phyloP scores from a whole-genome alignment of 768 basidiomycete species.

The Peribolospora baueri region DNA sequence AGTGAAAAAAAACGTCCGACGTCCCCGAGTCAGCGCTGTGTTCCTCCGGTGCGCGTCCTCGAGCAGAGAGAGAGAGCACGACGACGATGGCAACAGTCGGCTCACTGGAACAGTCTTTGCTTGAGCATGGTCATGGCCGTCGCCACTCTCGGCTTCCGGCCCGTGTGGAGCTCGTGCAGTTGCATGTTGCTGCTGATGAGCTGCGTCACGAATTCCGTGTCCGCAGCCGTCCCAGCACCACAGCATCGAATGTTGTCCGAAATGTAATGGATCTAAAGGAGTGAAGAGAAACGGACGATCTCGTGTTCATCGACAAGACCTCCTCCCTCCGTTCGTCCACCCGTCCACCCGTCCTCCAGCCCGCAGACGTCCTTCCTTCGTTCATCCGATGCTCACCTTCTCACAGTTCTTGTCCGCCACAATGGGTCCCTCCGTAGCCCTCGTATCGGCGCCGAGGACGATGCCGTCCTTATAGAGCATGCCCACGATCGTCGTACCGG shows the following conservation, averaged over 20 bases:
- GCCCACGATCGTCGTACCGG: slow-evolving; percentile 78
- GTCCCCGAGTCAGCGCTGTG: not conserved
- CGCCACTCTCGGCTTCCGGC: slow-evolving; percentile 73
- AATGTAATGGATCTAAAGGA: slow-evolving; percentile 77
- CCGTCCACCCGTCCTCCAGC: too few species aligned
- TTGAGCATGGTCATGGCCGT: slow-evolving; percentile 99
- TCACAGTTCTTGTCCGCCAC: slow-evolving; percentile 99
- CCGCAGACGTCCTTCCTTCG: too few species aligned
- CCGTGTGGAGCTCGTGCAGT: slow-evolving; percentile 69
- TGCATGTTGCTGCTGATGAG: slow-evolving; percentile 89
- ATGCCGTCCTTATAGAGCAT: slow-evolving; percentile 65
- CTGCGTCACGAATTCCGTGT: slow-evolving; percentile 57
- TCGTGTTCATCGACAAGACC: not conserved
- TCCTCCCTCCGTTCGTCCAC: not conserved
- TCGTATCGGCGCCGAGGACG: slow-evolving; percentile 79
- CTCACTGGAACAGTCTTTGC: slow-evolving; percentile 74
- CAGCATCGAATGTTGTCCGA: slow-evolving; percentile 89
- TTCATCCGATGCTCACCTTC: slow-evolving; percentile 37
- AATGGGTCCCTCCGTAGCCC: slow-evolving; percentile 71
- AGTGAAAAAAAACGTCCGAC: not conserved
- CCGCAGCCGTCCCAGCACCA: slow-evolving; percentile 96
- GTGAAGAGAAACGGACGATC: not conserved
- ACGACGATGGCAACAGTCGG: not conserved
- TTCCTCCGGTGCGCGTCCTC: too few species aligned
- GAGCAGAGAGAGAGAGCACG: not conserved